Conservation (phyloP, 208 protist species). For the Porcisia hertigi region DNA sequence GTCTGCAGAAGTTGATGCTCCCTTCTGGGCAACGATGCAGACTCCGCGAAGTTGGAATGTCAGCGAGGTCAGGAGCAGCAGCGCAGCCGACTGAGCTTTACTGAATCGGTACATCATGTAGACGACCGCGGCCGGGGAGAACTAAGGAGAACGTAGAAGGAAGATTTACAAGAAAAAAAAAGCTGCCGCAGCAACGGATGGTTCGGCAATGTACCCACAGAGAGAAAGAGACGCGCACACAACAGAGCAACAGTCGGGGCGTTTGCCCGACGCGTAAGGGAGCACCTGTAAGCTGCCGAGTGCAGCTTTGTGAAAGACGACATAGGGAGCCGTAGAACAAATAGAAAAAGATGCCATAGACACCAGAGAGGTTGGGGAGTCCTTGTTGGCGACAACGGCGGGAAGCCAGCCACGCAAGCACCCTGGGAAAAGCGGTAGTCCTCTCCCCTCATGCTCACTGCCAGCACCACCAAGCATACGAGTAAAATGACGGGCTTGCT, state of each 20-base stretch:
- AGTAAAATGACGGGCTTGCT: neutral
- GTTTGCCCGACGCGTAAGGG: neutral
- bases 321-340: neutral
- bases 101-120: neutral
- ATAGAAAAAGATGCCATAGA: neutral
- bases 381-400: neutral
- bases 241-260: neutral
- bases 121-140: neutral
- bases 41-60: slow-evolving; percentile 9
- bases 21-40: neutral
- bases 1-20: neutral
- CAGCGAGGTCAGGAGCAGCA: slow-evolving; percentile 12
- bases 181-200: neutral
- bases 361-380: neutral
- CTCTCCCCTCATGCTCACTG: neutral
- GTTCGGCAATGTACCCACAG: neutral
- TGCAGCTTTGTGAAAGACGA: neutral
- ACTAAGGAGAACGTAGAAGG: neutral
- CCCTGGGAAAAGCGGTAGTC: neutral
- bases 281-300: neutral
- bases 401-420: neutral
- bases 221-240: too few relatives aligned
- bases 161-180: neutral
- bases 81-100: neutral
- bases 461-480: neutral